A percentile compares a stretch with the other conserved stretches of the same genome.
These are phyloP conservation scores for Mimosa pudica DNA, from an alignment of 306 rosid species.

Conservation along the genomic window DNA sequence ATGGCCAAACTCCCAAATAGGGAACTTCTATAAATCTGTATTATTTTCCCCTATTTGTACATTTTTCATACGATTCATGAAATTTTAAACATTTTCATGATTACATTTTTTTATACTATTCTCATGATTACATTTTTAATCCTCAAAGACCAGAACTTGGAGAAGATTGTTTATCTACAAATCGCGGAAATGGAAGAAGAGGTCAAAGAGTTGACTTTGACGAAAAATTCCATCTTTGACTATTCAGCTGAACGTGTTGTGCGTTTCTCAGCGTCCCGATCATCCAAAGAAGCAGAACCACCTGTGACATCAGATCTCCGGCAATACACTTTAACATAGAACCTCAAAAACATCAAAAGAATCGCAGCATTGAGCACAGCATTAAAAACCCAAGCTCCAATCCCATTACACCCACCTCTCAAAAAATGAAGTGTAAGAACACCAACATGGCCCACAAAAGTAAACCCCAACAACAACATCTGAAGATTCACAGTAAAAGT, in stretches of 20 bases:
- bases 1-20: too few species aligned
- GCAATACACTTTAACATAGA: conserved; percentile 35
- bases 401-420: conserved; percentile 86
- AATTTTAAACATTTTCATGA: background rate
- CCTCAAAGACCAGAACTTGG: background rate
- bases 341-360: conserved; percentile 55
- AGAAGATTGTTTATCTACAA: background rate
- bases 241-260: background rate
- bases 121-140: background rate
- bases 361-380: conserved; percentile 54
- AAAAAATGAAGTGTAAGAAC: conserved; percentile 58
- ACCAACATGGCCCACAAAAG: conserved; percentile 60
- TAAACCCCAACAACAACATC: conserved; percentile 45
- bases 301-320: conserved; percentile 8
- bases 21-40: background rate
- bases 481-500: conserved; percentile 46
- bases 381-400: conserved; percentile 75
- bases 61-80: background rate
- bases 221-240: background rate
- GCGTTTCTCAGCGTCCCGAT: background rate
- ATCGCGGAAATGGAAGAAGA: background rate
- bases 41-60: background rate
- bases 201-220: background rate
- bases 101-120: too few species aligned
- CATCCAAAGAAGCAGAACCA: background rate